Percentiles rank a stretch among this genome's conserved stretches.
Conservation (phyloP, 225 moss, liverwort and hornwort genomes). For the Anthoceros angustus region DNA sequence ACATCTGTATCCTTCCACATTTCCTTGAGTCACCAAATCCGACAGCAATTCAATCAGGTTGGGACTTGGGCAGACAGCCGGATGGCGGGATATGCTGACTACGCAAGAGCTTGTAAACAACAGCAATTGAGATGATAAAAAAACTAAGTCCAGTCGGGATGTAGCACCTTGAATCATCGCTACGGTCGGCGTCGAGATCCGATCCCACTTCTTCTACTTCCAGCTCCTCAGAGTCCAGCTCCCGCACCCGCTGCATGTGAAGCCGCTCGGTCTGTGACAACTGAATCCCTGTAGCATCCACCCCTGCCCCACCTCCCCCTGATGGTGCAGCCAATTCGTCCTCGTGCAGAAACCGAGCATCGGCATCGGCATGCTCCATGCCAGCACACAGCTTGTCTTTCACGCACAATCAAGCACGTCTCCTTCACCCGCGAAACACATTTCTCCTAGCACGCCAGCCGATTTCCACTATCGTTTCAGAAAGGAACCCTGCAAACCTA, state of each 20-base stretch:
- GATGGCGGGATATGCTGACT: too few species aligned
- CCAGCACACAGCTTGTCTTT: neutral
- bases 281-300: neutral
- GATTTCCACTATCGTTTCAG: neutral
- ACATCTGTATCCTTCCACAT: too few species aligned
- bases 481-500: neutral
- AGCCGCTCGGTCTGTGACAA: slow-evolving; percentile 16
- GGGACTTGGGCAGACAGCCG: too few species aligned
- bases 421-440: neutral
- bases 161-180: slow-evolving; percentile 56
- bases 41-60: too few species aligned
- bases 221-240: slow-evolving; percentile 50
- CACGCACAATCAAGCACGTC: neutral
- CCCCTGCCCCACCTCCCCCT: neutral
- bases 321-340: neutral
- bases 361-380: neutral
- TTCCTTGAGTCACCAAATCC: neutral
- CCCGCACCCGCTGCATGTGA: slow-evolving; percentile 33
- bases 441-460: neutral
- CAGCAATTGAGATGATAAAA: neutral
- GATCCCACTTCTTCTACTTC: slow-evolving; percentile 89
- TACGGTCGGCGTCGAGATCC: slow-evolving; percentile 38
- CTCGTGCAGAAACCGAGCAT: neutral
- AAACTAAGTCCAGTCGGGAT: neutral
- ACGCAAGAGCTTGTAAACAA: too few species aligned